Evolutionary conservation across 441 rosid genomes (phyloP), one percentile per base, ranked within the genome.

Genomic region (Erysimum cheiri): DNA sequence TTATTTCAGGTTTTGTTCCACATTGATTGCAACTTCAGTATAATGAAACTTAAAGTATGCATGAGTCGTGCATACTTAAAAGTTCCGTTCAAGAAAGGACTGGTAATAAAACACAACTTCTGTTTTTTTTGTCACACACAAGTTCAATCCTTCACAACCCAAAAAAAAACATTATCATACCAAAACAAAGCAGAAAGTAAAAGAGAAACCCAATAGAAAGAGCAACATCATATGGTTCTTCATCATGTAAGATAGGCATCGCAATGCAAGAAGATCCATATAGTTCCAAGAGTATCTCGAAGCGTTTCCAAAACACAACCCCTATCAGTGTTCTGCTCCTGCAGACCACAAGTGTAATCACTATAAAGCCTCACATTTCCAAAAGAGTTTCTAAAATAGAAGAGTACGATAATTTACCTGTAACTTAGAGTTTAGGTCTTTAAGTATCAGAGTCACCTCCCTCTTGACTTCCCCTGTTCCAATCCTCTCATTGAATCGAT

Each of bases 361-460:
- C 3, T 4, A 14, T 46, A 0, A 41, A 71, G 35, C 49, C 48
- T 60, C 56, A 43, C 49, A 50, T 49, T 60, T 67, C 10, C 17
- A 52, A 9, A 24, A 33, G 13, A 67, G 9, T 41, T 67, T 13
- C 35, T 12, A 60, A 28, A 48, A 53, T 7, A 17, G 24, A 67
- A 58, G 13, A 50, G 35, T 22, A 33, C 24, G 26, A 26, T 11
- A 36, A 54, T 4, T 46, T 74, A 68, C 78, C 60, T 74, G 70
- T 54, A 74, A 44, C 54, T 62, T 69, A 29, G 31, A 13, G 54
- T 62, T 62, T 3, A 87, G 32, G 47, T 80, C 74, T 70, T 81
- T 81, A 74, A 86, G 79, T 60, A 81, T 82, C 60, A 89, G 39
- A 19, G 7, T 52, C 74, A 83, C 60, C 72, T 85, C 89, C 32